Percentiles rank a stretch among this genome's conserved stretches.
Evolutionary conservation across 495 filamentous ascomycete species (phyloP).

Genomic region (Cercophora samala): DNA sequence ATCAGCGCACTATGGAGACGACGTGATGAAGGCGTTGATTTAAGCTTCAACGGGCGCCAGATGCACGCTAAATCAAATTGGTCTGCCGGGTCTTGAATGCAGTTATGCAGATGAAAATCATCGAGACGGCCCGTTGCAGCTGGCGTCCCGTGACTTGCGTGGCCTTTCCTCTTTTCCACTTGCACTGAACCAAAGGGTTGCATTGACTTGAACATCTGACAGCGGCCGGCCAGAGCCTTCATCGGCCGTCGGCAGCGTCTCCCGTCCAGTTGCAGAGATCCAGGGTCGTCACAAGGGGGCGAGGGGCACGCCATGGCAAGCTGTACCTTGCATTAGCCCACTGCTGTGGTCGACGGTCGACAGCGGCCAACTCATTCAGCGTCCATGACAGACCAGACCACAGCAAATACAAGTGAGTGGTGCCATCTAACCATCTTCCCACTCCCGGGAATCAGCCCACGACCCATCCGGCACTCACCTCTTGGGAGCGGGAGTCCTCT

Average conservation of each 20-base stretch:
- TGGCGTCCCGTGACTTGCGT: background rate
- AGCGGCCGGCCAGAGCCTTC: background rate
- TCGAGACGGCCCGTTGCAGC: conserved; percentile 5
- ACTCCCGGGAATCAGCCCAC: background rate
- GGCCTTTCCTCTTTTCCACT: background rate
- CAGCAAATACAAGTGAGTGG: background rate
- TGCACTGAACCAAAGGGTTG: background rate
- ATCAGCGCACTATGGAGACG: background rate
- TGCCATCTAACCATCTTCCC: background rate
- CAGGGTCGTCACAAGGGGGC: background rate
- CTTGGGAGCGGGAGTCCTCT: background rate
- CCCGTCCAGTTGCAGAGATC: background rate
- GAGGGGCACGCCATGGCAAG: background rate
- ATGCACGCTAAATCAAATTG: background rate
- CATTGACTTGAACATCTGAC: background rate
- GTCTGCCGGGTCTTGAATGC: background rate
- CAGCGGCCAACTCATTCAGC: conserved; percentile 14
- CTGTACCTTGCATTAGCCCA: conserved; percentile 26
- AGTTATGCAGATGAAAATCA: background rate
- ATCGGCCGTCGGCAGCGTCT: background rate
- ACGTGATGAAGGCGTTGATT: background rate
- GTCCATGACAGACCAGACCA: background rate
- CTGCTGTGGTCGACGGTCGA: conserved; percentile 16
- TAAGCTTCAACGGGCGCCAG: conserved; percentile 4
- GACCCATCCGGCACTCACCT: background rate